Evolutionary conservation across 805 yeast genomes (phyloP).

Genomic region (Candida chauliodis): DNA sequence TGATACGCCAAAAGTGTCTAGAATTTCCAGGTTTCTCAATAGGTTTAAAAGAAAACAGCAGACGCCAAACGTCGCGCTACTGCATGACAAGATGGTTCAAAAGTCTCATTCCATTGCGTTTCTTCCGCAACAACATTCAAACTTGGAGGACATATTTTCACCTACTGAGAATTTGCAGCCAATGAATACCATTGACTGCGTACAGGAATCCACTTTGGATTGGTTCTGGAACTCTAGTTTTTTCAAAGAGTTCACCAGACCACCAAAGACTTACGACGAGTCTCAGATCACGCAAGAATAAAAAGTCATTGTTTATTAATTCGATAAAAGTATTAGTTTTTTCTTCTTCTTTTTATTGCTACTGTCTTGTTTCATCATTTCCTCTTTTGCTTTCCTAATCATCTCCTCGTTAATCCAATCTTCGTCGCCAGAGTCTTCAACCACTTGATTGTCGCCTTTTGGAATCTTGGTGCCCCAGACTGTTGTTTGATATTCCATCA

Average conservation of each 20-base stretch:
- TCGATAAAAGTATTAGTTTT: slow-evolving; percentile 36
- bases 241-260: slow-evolving; percentile 6
- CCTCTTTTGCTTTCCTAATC: slow-evolving; percentile 50
- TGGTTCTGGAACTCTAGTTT: slow-evolving; percentile 8
- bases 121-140: neutral
- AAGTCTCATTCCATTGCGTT: slow-evolving; percentile 4
- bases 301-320: slow-evolving; percentile 39
- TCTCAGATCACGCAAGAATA: slow-evolving; percentile 15
- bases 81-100: neutral
- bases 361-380: slow-evolving; percentile 30
- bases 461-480: slow-evolving; percentile 76
- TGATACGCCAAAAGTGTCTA: neutral
- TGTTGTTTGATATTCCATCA: slow-evolving; percentile 42
- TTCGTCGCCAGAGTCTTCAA: slow-evolving; percentile 32
- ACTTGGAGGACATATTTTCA: slow-evolving; percentile 2
- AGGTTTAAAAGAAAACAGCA: neutral
- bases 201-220: neutral
- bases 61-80: neutral
- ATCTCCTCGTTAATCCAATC: slow-evolving; percentile 50
- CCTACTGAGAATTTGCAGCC: neutral
- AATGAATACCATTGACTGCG: slow-evolving; percentile 5
- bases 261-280: slow-evolving; percentile 4
- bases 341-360: slow-evolving; percentile 35
- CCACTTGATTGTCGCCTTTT: slow-evolving; percentile 21
- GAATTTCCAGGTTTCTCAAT: neutral